A percentile compares a stretch with the other conserved stretches of the same genome.
Conservation (phyloP, 805 yeast species). For the Sugiyamaella marilandica region DNA sequence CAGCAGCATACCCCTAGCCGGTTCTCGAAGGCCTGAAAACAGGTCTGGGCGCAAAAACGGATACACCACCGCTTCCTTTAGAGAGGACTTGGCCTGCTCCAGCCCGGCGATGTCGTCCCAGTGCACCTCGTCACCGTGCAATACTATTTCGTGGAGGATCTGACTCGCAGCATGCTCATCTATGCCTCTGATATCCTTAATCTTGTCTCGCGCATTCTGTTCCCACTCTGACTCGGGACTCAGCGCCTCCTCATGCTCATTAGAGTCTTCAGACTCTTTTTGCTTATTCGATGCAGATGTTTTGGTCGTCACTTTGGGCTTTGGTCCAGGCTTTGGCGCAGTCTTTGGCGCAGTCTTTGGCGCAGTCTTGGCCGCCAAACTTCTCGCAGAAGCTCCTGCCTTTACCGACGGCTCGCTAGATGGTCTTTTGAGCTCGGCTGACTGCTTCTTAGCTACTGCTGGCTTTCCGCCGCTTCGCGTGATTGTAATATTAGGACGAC, state of each 20-base stretch:
- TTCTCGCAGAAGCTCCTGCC: slow-evolving; percentile 1
- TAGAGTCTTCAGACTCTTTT: not conserved
- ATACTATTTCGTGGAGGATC: slow-evolving; percentile 81
- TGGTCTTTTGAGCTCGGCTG: not conserved
- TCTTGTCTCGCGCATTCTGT: slow-evolving; percentile 28
- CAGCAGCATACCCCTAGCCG: slow-evolving; percentile 90
- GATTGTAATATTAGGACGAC: not conserved
- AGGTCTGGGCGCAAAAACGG: slow-evolving; percentile 93
- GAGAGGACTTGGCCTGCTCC: slow-evolving; percentile 77
- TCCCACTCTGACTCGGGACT: slow-evolving; percentile 31
- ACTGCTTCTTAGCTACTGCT: not conserved
- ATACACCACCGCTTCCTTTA: slow-evolving; percentile 92
- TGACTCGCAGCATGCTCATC: slow-evolving; percentile 77
- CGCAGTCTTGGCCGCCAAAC: not conserved
- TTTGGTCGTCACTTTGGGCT: slow-evolving; percentile 1
- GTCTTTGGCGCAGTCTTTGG: not conserved
- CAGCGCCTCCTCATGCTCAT: slow-evolving; percentile 12
- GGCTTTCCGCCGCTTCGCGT: not conserved
- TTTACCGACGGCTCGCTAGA: not conserved
- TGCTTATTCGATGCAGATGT: not conserved
- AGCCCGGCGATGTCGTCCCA: slow-evolving; percentile 97
- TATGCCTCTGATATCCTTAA: slow-evolving; percentile 51
- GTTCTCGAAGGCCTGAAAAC: slow-evolving; percentile 86
- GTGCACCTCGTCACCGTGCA: slow-evolving; percentile 82
- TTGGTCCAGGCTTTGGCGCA: slow-evolving; percentile 4